These are phyloP conservation scores for Calonectria pseudoreteaudii DNA, from an alignment of 2,329 filamentous ascomycete genomes.

Conservation along the genomic window DNA sequence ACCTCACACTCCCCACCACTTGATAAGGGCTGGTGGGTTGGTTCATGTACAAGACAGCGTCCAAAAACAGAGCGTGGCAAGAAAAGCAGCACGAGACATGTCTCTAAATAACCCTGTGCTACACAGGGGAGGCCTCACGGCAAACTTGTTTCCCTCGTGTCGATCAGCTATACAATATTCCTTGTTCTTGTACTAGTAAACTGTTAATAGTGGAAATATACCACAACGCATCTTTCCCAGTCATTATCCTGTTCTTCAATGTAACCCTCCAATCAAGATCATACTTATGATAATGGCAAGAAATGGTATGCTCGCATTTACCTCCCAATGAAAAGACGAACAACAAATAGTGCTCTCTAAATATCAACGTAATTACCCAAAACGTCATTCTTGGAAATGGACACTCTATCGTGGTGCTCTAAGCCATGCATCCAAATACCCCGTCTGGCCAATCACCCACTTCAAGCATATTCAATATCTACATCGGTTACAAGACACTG, in stretches of 20 bases:
- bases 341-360: background rate
- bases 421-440: background rate
- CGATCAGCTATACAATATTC: constrained; percentile 1
- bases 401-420: background rate
- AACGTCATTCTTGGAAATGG: background rate
- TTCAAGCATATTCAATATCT: background rate
- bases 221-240: background rate
- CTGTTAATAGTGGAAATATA: background rate
- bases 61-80: background rate
- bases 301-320: background rate
- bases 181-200: background rate
- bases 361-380: background rate
- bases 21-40: background rate
- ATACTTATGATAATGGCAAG: background rate
- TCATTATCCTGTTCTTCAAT: background rate
- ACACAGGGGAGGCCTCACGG: background rate
- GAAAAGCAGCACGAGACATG: background rate
- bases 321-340: background rate
- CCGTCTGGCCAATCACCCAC: background rate
- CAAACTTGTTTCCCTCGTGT: constrained; percentile 21
- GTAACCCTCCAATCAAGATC: background rate
- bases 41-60: background rate
- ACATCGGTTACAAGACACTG: background rate
- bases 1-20: background rate
- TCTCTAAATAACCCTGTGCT: background rate